A percentile compares a stretch with the other conserved stretches of the same genome.
These are phyloP conservation scores for Diaporthe humulicola DNA, from an alignment of 2,329 filamentous ascomycete genomes.

Conservation along the genomic window DNA sequence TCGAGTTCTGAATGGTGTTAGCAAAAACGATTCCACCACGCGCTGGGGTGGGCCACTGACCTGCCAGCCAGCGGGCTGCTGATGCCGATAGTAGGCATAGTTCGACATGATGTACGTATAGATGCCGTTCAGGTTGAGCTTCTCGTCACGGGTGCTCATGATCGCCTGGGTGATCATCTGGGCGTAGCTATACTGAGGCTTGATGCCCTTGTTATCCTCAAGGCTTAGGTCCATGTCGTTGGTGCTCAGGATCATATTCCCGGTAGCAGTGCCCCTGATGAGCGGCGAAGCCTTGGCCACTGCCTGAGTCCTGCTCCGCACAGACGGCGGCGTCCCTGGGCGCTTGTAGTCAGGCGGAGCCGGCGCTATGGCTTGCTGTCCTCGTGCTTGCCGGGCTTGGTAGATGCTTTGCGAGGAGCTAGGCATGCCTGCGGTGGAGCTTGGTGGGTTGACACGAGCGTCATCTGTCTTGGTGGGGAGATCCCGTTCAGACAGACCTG, in stretches of 20 bases:
- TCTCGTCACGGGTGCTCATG: slow-evolving; percentile 85
- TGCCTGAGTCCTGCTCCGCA: slow-evolving; percentile 50
- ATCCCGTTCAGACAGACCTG: slow-evolving; percentile 61
- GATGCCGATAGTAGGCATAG: slow-evolving; percentile 93
- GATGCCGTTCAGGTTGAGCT: slow-evolving; percentile 91
- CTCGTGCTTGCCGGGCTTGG: slow-evolving; percentile 44
- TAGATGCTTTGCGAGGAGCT: slow-evolving; percentile 45
- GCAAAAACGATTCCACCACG: not conserved
- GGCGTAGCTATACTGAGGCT: slow-evolving; percentile 96
- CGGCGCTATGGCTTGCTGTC: slow-evolving; percentile 67
- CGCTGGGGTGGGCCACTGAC: slow-evolving; percentile 60
- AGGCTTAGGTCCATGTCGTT: slow-evolving; percentile 81
- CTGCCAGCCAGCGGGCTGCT: slow-evolving; percentile 87
- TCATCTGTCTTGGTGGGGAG: slow-evolving; percentile 39
- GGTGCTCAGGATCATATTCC: slow-evolving; percentile 61
- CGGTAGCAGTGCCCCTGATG: slow-evolving; percentile 48
- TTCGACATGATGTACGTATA: slow-evolving; percentile 93
- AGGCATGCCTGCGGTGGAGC: slow-evolving; percentile 43
- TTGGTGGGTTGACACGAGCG: slow-evolving; percentile 27
- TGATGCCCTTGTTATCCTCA: slow-evolving; percentile 89
- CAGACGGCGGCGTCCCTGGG: slow-evolving; percentile 71
- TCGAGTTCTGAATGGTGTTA: slow-evolving; percentile 78
- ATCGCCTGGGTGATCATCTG: slow-evolving; percentile 98
- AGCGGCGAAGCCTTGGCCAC: slow-evolving; percentile 56
- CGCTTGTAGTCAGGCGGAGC: slow-evolving; percentile 72